Percentiles rank a stretch among this genome's conserved stretches.
These are phyloP conservation scores for Kodamaea jinghongensis DNA, from an alignment of 805 yeast genomes.

Conservation along the genomic window DNA sequence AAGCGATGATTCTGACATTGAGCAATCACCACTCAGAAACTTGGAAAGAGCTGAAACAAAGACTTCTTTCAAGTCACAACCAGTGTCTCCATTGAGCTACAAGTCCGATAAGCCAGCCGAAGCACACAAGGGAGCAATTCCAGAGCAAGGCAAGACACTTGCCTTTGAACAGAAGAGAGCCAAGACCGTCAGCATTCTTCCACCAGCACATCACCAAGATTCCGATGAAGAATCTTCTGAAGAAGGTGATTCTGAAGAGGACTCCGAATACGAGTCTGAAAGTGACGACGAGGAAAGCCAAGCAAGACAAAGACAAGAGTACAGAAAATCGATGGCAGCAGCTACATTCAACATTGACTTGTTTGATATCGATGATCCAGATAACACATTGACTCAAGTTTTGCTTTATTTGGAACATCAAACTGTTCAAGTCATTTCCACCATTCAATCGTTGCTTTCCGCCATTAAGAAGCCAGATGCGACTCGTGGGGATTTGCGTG, in stretches of 20 bases:
- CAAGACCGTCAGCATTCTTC: constrained; percentile 9
- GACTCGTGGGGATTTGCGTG: constrained; percentile 69
- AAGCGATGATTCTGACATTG: constrained; percentile 2
- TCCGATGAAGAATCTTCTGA: constrained; percentile 15
- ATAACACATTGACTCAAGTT: constrained; percentile 80
- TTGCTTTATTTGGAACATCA: constrained; percentile 87
- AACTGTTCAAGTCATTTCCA: constrained; percentile 85
- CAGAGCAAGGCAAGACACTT: no score
- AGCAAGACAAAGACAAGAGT: constrained; percentile 43
- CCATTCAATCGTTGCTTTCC: constrained; percentile 77
- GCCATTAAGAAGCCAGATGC: constrained; percentile 76
- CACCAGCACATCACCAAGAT: constrained; percentile 5
- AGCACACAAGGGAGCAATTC: no score
- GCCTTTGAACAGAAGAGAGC: no score
- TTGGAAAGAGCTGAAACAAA: constrained; percentile 8
- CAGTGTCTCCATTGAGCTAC: constrained; percentile 8
- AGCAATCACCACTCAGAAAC: constrained; percentile 7
- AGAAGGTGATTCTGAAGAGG: constrained; percentile 19
- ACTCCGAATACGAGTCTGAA: constrained; percentile 20
- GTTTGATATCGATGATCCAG: constrained; percentile 83
- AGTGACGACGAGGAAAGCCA: constrained; percentile 24
- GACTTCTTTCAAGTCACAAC: background rate
- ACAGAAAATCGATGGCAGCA: constrained; percentile 47
- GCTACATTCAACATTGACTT: constrained; percentile 67
- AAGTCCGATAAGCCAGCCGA: no score